Conservation (phyloP, 768 basidiomycete genomes). For the Daedaleopsis nitida region DNA sequence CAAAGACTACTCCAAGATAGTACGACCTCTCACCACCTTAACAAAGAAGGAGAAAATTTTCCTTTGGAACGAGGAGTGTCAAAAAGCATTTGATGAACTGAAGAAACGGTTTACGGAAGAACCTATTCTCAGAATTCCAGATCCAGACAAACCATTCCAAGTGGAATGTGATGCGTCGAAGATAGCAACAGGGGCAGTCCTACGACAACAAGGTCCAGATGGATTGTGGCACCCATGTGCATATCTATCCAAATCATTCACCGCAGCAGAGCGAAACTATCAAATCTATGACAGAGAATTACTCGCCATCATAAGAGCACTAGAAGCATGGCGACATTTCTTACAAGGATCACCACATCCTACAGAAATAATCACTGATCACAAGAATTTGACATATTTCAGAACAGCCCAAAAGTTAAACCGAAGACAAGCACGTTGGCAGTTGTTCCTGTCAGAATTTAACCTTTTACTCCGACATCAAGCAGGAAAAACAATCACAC, state of each 20-base stretch:
- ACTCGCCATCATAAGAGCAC: constrained; percentile 35
- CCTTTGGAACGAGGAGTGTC: neutral
- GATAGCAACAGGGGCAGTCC: constrained; percentile 31
- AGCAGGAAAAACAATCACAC: neutral
- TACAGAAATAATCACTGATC: constrained; percentile 30
- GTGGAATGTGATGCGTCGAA: constrained; percentile 25
- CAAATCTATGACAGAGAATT: constrained; percentile 40
- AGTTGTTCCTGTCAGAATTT: constrained; percentile 14
- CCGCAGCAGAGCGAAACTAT: constrained; percentile 32
- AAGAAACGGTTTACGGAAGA: neutral
- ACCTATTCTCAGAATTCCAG: constrained; percentile 14
- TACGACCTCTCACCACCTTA: constrained; percentile 22
- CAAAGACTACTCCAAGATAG: constrained; percentile 29
- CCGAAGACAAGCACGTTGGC: constrained; percentile 36
- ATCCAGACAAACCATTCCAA: constrained; percentile 13
- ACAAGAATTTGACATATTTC: constrained; percentile 34
- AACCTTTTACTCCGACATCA: constrained; percentile 14
- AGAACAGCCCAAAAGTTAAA: constrained; percentile 25
- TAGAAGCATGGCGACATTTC: constrained; percentile 29
- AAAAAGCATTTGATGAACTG: neutral
- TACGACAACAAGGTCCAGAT: constrained; percentile 26
- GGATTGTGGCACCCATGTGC: constrained; percentile 15
- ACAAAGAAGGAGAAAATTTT: constrained; percentile 17
- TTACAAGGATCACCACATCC: constrained; percentile 19
- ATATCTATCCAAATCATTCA: constrained; percentile 12